phyloP scores from a whole-genome alignment of 176 grass and related monocot genomes.

The Zoysia pacifica region DNA sequence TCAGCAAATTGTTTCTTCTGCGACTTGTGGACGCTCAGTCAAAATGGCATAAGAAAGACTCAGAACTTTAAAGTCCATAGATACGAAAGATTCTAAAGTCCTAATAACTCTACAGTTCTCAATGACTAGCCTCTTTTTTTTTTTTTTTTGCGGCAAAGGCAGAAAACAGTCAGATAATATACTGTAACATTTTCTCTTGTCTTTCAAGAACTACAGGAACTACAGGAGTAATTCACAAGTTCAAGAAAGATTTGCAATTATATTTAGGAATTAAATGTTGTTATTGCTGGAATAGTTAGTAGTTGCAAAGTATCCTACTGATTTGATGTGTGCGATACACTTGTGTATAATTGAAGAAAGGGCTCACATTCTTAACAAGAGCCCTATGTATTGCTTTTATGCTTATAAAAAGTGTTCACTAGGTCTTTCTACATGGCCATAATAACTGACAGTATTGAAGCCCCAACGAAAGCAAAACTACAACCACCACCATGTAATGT shows the following conservation, averaged over 20 bases:
- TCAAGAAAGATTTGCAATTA: no score
- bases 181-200: neutral
- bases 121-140: neutral
- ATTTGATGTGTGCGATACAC: neutral
- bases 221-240: no score
- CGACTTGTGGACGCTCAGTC: neutral
- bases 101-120: neutral
- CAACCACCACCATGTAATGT: slow-evolving; percentile 35
- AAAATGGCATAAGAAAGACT: neutral
- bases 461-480: slow-evolving; percentile 41
- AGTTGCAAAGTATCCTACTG: neutral
- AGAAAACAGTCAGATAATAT: neutral
- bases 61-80: slow-evolving; percentile 11
- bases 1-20: neutral
- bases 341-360: neutral
- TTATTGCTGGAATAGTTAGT: neutral
- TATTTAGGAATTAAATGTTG: neutral
- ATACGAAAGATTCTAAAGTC: slow-evolving; percentile 23
- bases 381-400: slow-evolving; percentile 18
- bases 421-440: slow-evolving; percentile 14
- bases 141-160: neutral
- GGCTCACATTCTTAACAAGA: neutral
- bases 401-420: neutral
- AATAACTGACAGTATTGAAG: slow-evolving; percentile 30
- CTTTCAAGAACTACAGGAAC: neutral